These are phyloP conservation scores for Ophiostoma populinum DNA, from an alignment of 2,329 filamentous ascomycete species.

Conservation along the genomic window DNA sequence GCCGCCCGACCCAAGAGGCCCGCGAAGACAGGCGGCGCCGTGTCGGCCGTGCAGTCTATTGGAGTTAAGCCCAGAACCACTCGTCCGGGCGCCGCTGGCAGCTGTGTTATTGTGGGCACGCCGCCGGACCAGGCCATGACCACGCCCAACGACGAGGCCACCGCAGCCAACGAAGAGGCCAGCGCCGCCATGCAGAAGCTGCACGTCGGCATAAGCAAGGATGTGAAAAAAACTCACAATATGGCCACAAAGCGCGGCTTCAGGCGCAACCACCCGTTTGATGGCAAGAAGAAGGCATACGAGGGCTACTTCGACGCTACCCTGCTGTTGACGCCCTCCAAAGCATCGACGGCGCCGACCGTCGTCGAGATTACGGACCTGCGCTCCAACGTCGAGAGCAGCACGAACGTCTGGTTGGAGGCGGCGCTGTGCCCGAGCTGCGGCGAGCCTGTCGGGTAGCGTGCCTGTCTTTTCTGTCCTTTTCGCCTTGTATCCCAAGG, in stretches of 20 bases:
- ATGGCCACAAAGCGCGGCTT: too few species aligned
- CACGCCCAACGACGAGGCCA: slow-evolving; percentile 8
- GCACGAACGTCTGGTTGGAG: slow-evolving; percentile 36
- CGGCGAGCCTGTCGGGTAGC: slow-evolving; percentile 12
- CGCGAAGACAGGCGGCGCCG: slow-evolving; percentile 31
- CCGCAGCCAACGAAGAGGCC: neutral
- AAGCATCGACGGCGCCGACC: slow-evolving; percentile 23
- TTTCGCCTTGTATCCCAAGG: too few species aligned
- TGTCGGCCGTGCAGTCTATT: slow-evolving; percentile 31
- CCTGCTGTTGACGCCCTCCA: slow-evolving; percentile 27
- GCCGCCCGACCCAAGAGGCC: slow-evolving; percentile 26
- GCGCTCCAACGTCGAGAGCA: slow-evolving; percentile 27
- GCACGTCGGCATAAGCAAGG: too few species aligned
- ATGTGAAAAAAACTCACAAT: too few species aligned
- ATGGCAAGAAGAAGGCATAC: slow-evolving; percentile 26
- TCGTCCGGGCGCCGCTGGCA: neutral
- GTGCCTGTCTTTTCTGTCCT: too few species aligned
- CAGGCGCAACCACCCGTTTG: too few species aligned
- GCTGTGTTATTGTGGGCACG: too few species aligned
- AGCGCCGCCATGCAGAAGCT: slow-evolving; percentile 10
- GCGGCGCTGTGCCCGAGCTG: slow-evolving; percentile 33
- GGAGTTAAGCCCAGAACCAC: slow-evolving; percentile 31
- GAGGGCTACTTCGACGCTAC: slow-evolving; percentile 33
- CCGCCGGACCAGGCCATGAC: too few species aligned
- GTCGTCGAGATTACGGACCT: slow-evolving; percentile 35